A percentile compares a stretch with the other conserved stretches of the same genome.
These are phyloP conservation scores for Detonula confervacea DNA, from an alignment of 352 stramenopile species.

Conservation along the genomic window DNA sequence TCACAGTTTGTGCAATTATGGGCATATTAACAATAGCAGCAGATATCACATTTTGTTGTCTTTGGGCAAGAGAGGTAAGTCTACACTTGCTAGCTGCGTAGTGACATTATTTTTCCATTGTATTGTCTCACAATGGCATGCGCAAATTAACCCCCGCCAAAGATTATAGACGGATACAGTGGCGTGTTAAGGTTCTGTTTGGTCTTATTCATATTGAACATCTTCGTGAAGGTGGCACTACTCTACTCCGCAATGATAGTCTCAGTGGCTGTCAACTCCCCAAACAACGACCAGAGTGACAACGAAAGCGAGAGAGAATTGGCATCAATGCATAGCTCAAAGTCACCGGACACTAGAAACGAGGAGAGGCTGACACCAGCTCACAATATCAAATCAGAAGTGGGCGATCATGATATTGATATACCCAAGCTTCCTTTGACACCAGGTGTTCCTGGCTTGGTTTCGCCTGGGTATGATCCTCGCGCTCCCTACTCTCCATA, in stretches of 20 bases:
- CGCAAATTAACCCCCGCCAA: no score
- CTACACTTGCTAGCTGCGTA: background rate
- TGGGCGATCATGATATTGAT: conserved; percentile 12
- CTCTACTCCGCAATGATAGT: conserved; percentile 45
- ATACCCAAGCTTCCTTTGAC: background rate
- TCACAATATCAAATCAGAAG: background rate
- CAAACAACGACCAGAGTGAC: conserved; percentile 2
- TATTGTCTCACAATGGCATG: no score
- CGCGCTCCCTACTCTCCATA: conserved; percentile 1
- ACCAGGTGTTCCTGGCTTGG: conserved; percentile 30
- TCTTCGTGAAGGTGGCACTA: conserved; percentile 36
- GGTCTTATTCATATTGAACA: conserved; percentile 40
- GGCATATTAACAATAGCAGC: conserved; percentile 23
- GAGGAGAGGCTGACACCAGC: conserved; percentile 2
- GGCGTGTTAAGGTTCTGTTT: conserved; percentile 31
- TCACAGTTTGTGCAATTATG: conserved; percentile 24
- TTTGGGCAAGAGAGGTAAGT: conserved; percentile 44
- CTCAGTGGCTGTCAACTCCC: conserved; percentile 7
- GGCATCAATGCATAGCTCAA: background rate
- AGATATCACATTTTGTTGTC: conserved; percentile 33
- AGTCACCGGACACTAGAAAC: background rate
- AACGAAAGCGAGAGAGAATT: background rate
- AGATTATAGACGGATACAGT: conserved; percentile 45
- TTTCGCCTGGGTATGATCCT: conserved; percentile 32
- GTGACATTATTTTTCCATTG: background rate